phyloP scores from a whole-genome alignment of 495 filamentous ascomycete species.

The Hyphodiscus hymeniophilus region DNA sequence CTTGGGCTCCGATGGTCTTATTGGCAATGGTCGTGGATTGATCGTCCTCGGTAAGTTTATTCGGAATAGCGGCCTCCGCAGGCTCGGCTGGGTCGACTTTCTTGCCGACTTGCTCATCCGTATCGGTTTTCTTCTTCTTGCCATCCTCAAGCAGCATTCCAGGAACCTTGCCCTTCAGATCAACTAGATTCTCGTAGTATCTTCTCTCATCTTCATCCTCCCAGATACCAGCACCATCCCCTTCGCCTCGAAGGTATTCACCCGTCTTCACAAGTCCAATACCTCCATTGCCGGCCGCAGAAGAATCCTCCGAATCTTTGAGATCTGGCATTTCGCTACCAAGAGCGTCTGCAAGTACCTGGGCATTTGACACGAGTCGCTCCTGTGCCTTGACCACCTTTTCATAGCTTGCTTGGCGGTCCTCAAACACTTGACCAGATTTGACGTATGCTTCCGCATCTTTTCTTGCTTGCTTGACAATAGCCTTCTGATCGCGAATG shows the following conservation, averaged over 20 bases:
- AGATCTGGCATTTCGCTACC: conserved; percentile 93
- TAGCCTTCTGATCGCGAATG: conserved; percentile 78
- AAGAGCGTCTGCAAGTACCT: conserved; percentile 79
- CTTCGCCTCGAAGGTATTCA: conserved; percentile 83
- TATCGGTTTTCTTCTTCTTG: conserved; percentile 83
- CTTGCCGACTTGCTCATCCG: conserved; percentile 59
- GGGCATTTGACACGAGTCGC: conserved; percentile 82
- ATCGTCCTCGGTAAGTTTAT: conserved; percentile 52
- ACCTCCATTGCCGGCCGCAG: conserved; percentile 55
- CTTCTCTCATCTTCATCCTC: conserved; percentile 97
- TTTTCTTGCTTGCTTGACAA: conserved; percentile 73
- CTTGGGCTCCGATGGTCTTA: conserved; percentile 94
- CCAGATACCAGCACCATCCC: conserved; percentile 95
- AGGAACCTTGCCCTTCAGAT: conserved; percentile 92
- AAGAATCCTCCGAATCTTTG: conserved; percentile 63
- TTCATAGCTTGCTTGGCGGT: conserved; percentile 92
- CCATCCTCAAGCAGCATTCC: conserved; percentile 86
- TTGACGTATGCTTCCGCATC: conserved; percentile 99
- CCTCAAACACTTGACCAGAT: conserved; percentile 97
- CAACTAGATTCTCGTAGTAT: conserved; percentile 94
- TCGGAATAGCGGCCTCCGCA: conserved; percentile 19
- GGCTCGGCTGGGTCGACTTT: conserved; percentile 37
- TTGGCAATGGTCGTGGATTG: conserved; percentile 91
- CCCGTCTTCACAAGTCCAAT: conserved; percentile 93
- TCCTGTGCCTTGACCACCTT: conserved; percentile 87